Evolutionary conservation across 2,329 filamentous ascomycete species (phyloP), one percentile per base, ranked within the genome.

Genomic region (Setomelanomma holmii): DNA sequence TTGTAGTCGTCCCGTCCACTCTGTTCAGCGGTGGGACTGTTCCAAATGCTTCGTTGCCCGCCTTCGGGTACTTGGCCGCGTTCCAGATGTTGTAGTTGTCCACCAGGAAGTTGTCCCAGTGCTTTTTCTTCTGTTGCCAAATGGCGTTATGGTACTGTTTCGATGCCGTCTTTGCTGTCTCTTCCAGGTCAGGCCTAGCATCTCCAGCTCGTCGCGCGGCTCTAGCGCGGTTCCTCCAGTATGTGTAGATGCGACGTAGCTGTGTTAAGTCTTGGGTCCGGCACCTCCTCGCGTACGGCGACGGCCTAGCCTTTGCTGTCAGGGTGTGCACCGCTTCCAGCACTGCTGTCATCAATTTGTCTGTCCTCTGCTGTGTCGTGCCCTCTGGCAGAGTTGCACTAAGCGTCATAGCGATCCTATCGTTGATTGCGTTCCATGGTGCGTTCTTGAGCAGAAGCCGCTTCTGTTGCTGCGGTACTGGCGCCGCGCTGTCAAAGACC

Each of bases 401-500:
- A 14, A 45, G 36, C 38, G 35, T 16, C 16, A n/a, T 45, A 12
- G 41, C 8, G 23, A 46, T 45, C 30, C 36, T 51, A 20, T 39
- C 40, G 30, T 45, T 54, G 36, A 54, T 57, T 46, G 51, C 52
- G 23, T 56, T 48, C 54, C 51, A 60, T 34, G 47, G 53, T n/a
- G n/a, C n/a, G n/a, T n/a, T n/a, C n/a, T n/a, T n/a, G n/a, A n/a
- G n/a, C n/a, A n/a, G n/a, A n/a, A n/a, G n/a, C n/a, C n/a, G n/a
- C n/a, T n/a, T n/a, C 24, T 30, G 24, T 12, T 6, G 24, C 24
- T 6, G 24, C 24, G 24, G 24, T 12, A 12, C 24, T 30, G 24
- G 24, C 24, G 24, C 24, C 24, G 24, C 6, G 24, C 24, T 30
- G 24, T 57, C 46, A 27, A n/a, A n/a, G n/a, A n/a, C n/a, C n/a